Evolutionary conservation across 768 basidiomycete genomes (phyloP).

Genomic region (Suillus cothurnatus): DNA sequence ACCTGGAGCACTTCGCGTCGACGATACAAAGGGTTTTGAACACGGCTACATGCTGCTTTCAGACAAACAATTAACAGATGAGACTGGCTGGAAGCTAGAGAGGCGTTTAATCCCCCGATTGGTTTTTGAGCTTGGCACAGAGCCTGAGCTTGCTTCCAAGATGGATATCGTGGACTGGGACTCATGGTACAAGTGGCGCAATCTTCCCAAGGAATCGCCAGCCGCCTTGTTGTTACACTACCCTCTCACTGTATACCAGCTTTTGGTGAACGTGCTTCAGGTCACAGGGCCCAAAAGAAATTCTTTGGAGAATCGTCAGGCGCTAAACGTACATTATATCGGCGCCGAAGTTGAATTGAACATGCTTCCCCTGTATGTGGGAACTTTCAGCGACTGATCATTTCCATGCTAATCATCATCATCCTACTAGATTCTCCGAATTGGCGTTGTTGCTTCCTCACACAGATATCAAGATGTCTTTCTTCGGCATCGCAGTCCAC

Average conservation of each 20-base stretch:
- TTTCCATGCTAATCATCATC: constrained; percentile 1
- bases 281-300: constrained; percentile 28
- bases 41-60: constrained; percentile 37
- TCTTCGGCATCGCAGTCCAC: constrained; percentile 41
- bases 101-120: constrained; percentile 36
- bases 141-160: constrained; percentile 29
- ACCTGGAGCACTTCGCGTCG: constrained; percentile 10
- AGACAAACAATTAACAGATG: constrained; percentile 32
- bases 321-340: constrained; percentile 38
- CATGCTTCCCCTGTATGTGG: constrained; percentile 42
- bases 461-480: constrained; percentile 44
- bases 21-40: constrained; percentile 26
- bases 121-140: constrained; percentile 29
- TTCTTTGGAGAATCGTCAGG: constrained; percentile 24
- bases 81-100: constrained; percentile 40
- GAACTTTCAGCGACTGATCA: background rate
- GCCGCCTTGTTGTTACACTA: constrained; percentile 47
- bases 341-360: constrained; percentile 43
- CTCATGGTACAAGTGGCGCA: constrained; percentile 49
- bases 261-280: constrained; percentile 38
- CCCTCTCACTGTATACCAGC: constrained; percentile 43
- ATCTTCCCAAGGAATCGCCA: constrained; percentile 43
- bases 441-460: constrained; percentile 46
- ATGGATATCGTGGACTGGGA: constrained; percentile 41
- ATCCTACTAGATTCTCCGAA: constrained; percentile 43